Evolutionary conservation across 257 asterid genomes (phyloP), one percentile per base, ranked within the genome.

Genomic region (Cynanchum wilfordii): DNA sequence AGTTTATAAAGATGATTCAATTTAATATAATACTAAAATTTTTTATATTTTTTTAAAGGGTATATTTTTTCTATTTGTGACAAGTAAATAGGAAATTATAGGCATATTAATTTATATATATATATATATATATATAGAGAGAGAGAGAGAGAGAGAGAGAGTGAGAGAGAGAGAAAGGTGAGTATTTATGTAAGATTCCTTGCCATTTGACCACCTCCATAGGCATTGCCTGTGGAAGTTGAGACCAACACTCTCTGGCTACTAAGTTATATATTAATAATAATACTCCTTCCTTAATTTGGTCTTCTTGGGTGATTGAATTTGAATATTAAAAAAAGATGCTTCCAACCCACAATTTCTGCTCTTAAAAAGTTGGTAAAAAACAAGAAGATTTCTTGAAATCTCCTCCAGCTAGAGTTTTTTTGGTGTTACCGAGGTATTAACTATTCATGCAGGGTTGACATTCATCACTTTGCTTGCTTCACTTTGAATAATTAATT

Each of bases 341-440:
- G 75, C 81, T 84, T 79, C 84, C 79, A 81, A 84, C 55, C 62
- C 76, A 71, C 74, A 42, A 67, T 60, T 75, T 78, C 69, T 62
- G 40, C 40, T 63, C 47, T 58, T 29, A 27, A 74, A 49, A 70
- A 73, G 22, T 71, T 40, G 22, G 68, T 38, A 2, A 51, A 24
- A 24, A 54, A 15, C 22, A 27, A 9, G 55, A 49, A 29, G 40
- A 27, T 64, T 59, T 36, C 47, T 42, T 10, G 47, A 59, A 60
- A 68, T 44, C 55, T 25, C 42, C 29, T 44, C 40, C 25, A 63
- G 27, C 11, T 42, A 7, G 10, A 42, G 47, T 7, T 8, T 42
- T 8, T 67, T 30, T 55, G 27, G 65, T 59, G 65, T 30, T 75
- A 47, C 78, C 84, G 55, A 81, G 79, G 79, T 76, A 76, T 80